phyloP scores from a whole-genome alignment of 208 protist species.

The Leishmania gerbilli region DNA sequence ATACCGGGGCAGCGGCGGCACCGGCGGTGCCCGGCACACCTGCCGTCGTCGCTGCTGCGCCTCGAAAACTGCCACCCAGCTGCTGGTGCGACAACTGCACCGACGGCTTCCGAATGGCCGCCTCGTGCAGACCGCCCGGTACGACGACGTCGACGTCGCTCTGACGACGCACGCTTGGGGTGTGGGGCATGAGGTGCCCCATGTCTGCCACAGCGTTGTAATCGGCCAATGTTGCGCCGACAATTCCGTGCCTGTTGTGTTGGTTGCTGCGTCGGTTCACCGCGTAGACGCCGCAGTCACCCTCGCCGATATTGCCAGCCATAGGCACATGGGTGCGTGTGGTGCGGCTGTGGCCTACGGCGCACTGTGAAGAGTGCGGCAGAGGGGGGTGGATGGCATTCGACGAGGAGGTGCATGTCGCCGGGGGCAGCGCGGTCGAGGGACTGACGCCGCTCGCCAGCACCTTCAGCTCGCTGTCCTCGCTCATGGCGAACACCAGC shows the following conservation, averaged over 20 bases:
- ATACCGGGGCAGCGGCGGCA: not conserved
- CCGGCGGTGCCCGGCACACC: not conserved
- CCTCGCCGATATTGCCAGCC: not conserved
- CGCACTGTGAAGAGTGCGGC: not conserved
- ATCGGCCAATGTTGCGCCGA: not conserved
- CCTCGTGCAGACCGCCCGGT: not conserved
- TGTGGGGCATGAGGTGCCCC: slow-evolving; percentile 26
- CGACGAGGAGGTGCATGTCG: not conserved
- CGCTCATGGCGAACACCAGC: slow-evolving; percentile 34
- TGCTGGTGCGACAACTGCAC: slow-evolving; percentile 16
- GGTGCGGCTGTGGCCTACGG: not conserved
- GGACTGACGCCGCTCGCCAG: slow-evolving; percentile 25
- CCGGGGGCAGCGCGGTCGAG: not conserved
- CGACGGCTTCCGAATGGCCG: slow-evolving; percentile 6
- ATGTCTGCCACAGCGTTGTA: not conserved
- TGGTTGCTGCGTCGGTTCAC: not conserved
- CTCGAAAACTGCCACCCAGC: not conserved
- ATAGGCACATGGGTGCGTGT: not conserved
- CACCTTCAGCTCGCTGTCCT: slow-evolving; percentile 44
- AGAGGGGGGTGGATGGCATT: not conserved
- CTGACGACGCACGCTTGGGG: slow-evolving; percentile 13
- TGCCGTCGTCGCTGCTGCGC: not conserved
- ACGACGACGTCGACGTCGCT: not conserved
- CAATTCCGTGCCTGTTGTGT: not conserved
- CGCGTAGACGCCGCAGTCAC: slow-evolving; percentile 4